phyloP scores from a whole-genome alignment of 1,284 basidiomycete species.

The Ganoderma lingzhi region DNA sequence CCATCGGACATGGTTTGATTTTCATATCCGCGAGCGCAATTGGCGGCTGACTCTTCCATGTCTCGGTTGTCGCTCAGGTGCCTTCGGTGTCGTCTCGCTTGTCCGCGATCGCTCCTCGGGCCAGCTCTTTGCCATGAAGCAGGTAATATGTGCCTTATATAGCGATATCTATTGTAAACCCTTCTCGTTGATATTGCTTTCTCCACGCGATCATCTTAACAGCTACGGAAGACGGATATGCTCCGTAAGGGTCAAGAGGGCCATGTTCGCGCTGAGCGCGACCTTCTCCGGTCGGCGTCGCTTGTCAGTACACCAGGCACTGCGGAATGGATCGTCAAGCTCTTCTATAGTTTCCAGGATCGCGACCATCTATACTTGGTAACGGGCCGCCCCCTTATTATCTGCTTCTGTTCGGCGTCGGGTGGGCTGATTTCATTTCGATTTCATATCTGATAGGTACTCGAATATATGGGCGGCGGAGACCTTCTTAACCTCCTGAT shows the following conservation, averaged over 20 bases:
- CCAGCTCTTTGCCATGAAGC: slow-evolving; percentile 95
- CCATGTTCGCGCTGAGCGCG: slow-evolving; percentile 91
- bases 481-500: slow-evolving; percentile 96
- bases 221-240: slow-evolving; percentile 97
- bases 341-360: slow-evolving; percentile 94
- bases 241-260: slow-evolving; percentile 98
- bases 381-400: slow-evolving; percentile 41
- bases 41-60: slow-evolving; percentile 23
- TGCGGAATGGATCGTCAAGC: slow-evolving; percentile 92
- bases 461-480: slow-evolving; percentile 96
- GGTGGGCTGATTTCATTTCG: slow-evolving; percentile 67
- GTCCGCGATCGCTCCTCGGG: slow-evolving; percentile 85
- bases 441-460: slow-evolving; percentile 65
- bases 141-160: slow-evolving; percentile 57
- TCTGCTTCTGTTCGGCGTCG: slow-evolving; percentile 21
- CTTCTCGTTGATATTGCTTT: not conserved
- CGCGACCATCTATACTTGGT: slow-evolving; percentile 93
- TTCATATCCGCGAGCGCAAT: slow-evolving; percentile 14
- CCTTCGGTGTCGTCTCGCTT: slow-evolving; percentile 96
- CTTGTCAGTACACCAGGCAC: slow-evolving; percentile 72
- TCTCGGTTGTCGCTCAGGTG: slow-evolving; percentile 56
- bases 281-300: slow-evolving; percentile 85
- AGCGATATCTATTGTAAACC: slow-evolving; percentile 3
- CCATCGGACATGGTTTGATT: slow-evolving; percentile 89
- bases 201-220: slow-evolving; percentile 27